Conservation (phyloP, 345 rosid genomes). For the Brassica juncea region DNA sequence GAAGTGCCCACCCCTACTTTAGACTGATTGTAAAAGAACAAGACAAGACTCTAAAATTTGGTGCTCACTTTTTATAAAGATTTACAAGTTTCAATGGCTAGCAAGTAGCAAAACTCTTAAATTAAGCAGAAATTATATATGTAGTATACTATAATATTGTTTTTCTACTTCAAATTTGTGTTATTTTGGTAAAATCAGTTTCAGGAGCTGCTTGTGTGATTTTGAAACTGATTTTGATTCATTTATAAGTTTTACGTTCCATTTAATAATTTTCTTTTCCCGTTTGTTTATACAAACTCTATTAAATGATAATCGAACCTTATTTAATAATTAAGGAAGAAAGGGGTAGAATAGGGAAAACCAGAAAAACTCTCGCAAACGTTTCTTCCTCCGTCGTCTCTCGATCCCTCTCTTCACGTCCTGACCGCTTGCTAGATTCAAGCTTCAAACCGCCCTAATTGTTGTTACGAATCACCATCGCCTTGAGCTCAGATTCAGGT, state of each 20-base stretch:
- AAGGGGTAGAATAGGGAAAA: constrained; percentile 15
- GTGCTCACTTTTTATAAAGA: neutral
- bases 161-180: neutral
- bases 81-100: neutral
- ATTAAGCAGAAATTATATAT: neutral
- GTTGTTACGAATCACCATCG: neutral
- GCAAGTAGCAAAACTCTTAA: neutral
- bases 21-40: constrained; percentile 16
- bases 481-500: constrained; percentile 27
- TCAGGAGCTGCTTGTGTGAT: neutral
- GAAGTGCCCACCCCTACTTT: too few relatives aligned
- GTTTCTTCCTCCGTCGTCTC: constrained; percentile 2
- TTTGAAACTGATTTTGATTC: too few relatives aligned
- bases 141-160: too few relatives aligned
- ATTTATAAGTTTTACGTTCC: too few relatives aligned
- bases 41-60: neutral
- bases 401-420: constrained; percentile 17
- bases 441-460: constrained; percentile 37
- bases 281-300: too few relatives aligned
- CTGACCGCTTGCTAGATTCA: constrained; percentile 12
- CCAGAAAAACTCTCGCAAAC: neutral
- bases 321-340: neutral
- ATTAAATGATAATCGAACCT: too few relatives aligned
- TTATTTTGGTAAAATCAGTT: neutral
- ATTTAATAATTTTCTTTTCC: too few relatives aligned